These are phyloP conservation scores for Quercus tomentella DNA, from an alignment of 331 rosid genomes.

Conservation along the genomic window DNA sequence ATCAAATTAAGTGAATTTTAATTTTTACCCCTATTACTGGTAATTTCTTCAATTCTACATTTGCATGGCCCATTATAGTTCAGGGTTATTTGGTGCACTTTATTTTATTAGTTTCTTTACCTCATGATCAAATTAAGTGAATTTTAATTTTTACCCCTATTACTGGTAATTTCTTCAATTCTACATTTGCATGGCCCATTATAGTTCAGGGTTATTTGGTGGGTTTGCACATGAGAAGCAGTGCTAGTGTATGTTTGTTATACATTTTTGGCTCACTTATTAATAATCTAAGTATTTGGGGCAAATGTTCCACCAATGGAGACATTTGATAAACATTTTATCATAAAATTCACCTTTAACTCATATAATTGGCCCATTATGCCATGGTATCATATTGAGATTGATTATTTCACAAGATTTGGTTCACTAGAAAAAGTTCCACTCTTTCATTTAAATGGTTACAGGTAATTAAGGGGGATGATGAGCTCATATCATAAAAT, in stretches of 20 bases:
- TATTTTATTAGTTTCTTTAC: background rate
- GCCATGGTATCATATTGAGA: background rate
- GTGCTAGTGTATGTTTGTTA: background rate
- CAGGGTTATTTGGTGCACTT: background rate
- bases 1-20: background rate
- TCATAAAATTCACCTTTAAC: background rate
- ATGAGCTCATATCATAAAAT: background rate
- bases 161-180: background rate
- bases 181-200: background rate
- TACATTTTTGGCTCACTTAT: background rate
- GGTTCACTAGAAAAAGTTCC: no score
- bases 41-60: background rate
- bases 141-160: background rate
- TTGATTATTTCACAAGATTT: no score
- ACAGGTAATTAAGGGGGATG: background rate
- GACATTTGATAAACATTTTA: background rate
- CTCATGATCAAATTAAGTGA: background rate
- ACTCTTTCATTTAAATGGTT: no score
- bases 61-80: background rate
- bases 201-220: background rate
- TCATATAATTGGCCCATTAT: background rate
- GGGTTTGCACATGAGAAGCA: background rate
- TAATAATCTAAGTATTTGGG: background rate
- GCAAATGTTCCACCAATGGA: background rate
- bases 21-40: background rate